A percentile compares a stretch with the other conserved stretches of the same genome.
Conservation (phyloP, 768 basidiomycete genomes). For the Mycena latifolia region DNA sequence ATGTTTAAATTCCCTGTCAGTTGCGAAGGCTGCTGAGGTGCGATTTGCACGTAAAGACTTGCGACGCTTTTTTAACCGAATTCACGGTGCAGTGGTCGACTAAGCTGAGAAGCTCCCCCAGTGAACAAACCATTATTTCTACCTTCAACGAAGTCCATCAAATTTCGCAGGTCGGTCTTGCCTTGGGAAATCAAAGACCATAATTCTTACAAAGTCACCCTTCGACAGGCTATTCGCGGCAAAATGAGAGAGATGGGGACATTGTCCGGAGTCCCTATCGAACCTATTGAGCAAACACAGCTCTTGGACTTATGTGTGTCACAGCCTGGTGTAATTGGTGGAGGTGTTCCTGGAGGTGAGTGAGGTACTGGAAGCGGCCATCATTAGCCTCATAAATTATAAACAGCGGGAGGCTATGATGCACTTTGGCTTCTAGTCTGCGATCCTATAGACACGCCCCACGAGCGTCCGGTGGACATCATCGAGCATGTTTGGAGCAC, state of each 20-base stretch:
- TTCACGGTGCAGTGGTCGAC: slow-evolving; percentile 64
- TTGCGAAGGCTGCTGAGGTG: slow-evolving; percentile 70
- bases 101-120: slow-evolving; percentile 62
- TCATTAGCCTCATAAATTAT: slow-evolving; percentile 1
- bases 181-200: not conserved
- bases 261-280: slow-evolving; percentile 84
- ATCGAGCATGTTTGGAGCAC: slow-evolving; percentile 78
- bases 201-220: slow-evolving; percentile 11
- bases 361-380: slow-evolving; percentile 8
- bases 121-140: slow-evolving; percentile 60
- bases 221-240: slow-evolving; percentile 73
- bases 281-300: slow-evolving; percentile 88
- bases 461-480: slow-evolving; percentile 64
- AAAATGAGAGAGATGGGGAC: slow-evolving; percentile 90
- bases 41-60: slow-evolving; percentile 13
- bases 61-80: slow-evolving; percentile 5
- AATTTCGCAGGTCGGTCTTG: slow-evolving; percentile 65
- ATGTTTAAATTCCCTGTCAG: slow-evolving; percentile 73
- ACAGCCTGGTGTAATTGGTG: slow-evolving; percentile 89
- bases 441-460: slow-evolving; percentile 60
- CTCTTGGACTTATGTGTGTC: slow-evolving; percentile 84
- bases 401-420: slow-evolving; percentile 95
- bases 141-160: slow-evolving; percentile 70
- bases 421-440: slow-evolving; percentile 94
- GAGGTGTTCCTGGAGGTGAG: slow-evolving; percentile 96